Evolutionary conservation across 176 grass and related monocot genomes (phyloP), one percentile per base, ranked within the genome.

Genomic region (Pontederia crassipes): DNA sequence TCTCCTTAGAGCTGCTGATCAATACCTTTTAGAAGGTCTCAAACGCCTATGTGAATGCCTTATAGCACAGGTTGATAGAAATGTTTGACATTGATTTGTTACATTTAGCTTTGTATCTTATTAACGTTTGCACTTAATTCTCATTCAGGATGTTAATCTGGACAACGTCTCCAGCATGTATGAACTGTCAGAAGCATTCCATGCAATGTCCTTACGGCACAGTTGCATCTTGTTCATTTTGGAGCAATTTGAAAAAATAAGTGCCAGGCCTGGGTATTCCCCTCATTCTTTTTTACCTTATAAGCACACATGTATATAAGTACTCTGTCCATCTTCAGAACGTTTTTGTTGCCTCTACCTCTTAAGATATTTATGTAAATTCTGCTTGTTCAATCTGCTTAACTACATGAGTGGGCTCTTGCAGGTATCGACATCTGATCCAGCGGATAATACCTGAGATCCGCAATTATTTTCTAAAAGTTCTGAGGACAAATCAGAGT

Each of bases 1-100:
- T 74, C 79, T 99, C 67, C 82, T 99, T 74, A 93, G 87, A 81
- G 88, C 88, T 58, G 85, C 88, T 20, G 94, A 99, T 77, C 94
- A 99, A 68, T 99, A 99, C 79, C 85, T 99, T 27, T 66, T 99
- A 72, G 94, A 99, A 77, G 88, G 88, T n/a, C 94, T 99, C 52
- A 99, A 93, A 71, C 94, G 94, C 18, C 66, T 93, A 9, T 98
- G 88, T 64, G 94, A 98, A 93, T 92, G 92, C 73, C 71, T 81
- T 54, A 98, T 98, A 69, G 94, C 85, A 1, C 82, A 98, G 79
- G 94, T 98, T 65, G 76, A 74, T 57, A 82, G 54, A 18, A 72
- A 57, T 55, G 1, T 55, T 58, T 54, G 12, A 14, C 13, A n/a
- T 24, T 10, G 9, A 8, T 17, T 18, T 10, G 4, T 57, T 57